Conservation (phyloP, 2,329 filamentous ascomycete genomes). For the Fulvia fulva region DNA sequence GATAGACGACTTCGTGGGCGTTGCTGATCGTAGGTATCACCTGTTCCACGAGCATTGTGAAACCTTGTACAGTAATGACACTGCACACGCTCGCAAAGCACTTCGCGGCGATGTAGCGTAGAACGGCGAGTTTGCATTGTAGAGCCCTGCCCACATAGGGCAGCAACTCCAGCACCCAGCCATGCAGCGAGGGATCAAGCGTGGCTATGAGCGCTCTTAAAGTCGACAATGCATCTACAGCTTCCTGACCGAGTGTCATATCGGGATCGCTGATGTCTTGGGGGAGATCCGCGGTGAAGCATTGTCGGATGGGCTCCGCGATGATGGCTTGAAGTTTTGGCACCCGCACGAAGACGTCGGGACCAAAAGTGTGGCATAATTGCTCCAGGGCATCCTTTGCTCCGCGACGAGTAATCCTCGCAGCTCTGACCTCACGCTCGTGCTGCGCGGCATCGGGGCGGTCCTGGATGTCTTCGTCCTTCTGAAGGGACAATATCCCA, state of each 20-base stretch:
- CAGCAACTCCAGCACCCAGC: conserved; percentile 77
- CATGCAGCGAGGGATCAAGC: conserved; percentile 67
- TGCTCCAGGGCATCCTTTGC: conserved; percentile 93
- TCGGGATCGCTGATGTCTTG: conserved; percentile 69
- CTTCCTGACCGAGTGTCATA: conserved; percentile 77
- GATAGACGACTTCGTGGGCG: conserved; percentile 77
- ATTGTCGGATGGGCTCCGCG: conserved; percentile 70
- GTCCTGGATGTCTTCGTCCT: conserved; percentile 93
- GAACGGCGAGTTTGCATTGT: conserved; percentile 82
- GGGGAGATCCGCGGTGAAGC: conserved; percentile 67
- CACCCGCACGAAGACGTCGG: conserved; percentile 72
- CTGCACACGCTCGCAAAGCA: conserved; percentile 97
- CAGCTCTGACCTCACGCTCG: conserved; percentile 82
- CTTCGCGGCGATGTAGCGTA: conserved; percentile 94
- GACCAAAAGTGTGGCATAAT: conserved; percentile 73
- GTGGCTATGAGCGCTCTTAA: conserved; percentile 92
- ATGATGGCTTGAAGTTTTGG: conserved; percentile 79
- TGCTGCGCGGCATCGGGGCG: conserved; percentile 88
- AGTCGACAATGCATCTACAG: conserved; percentile 90
- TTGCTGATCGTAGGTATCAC: conserved; percentile 91
- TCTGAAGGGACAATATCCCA: conserved; percentile 86
- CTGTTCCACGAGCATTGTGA: conserved; percentile 92
- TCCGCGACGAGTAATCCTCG: conserved; percentile 83
- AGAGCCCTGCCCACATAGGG: conserved; percentile 83
- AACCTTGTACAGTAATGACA: conserved; percentile 88